Conservation (phyloP, 1,284 basidiomycete genomes). For the Kalmanozyma brasiliensis region DNA sequence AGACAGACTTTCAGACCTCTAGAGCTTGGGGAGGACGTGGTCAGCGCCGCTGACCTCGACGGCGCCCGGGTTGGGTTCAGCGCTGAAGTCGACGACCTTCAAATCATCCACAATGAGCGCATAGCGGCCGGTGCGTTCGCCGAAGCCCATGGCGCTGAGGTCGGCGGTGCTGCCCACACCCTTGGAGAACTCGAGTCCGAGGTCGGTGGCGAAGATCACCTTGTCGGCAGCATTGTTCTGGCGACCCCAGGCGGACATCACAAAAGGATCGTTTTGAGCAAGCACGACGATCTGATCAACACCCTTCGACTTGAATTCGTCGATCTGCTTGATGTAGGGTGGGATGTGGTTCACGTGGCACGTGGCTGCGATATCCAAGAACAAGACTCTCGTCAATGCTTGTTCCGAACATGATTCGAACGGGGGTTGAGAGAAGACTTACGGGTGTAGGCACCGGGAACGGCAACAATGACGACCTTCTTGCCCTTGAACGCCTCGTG, state of each 20-base stretch:
- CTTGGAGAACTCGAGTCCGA: constrained; percentile 75
- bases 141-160: constrained; percentile 73
- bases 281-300: constrained; percentile 74
- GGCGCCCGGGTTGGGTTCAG: constrained; percentile 67
- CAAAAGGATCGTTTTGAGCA: constrained; percentile 65
- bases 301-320: constrained; percentile 79
- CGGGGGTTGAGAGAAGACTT: constrained; percentile 9
- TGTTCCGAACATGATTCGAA: no score
- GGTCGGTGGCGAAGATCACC: constrained; percentile 77
- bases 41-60: constrained; percentile 77
- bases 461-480: constrained; percentile 81
- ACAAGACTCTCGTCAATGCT: no score
- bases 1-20: constrained; percentile 2
- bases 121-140: constrained; percentile 77
- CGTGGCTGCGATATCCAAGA: constrained; percentile 24
- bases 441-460: constrained; percentile 75
- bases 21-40: constrained; percentile 74
- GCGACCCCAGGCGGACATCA: constrained; percentile 75
- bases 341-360: constrained; percentile 72
- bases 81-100: constrained; percentile 67
- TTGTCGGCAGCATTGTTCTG: constrained; percentile 78
- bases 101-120: constrained; percentile 79
- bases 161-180: constrained; percentile 75
- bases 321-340: constrained; percentile 75
- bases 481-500: constrained; percentile 79